phyloP scores from a whole-genome alignment of 2,329 filamentous ascomycete genomes.

The Dothistroma pini region DNA sequence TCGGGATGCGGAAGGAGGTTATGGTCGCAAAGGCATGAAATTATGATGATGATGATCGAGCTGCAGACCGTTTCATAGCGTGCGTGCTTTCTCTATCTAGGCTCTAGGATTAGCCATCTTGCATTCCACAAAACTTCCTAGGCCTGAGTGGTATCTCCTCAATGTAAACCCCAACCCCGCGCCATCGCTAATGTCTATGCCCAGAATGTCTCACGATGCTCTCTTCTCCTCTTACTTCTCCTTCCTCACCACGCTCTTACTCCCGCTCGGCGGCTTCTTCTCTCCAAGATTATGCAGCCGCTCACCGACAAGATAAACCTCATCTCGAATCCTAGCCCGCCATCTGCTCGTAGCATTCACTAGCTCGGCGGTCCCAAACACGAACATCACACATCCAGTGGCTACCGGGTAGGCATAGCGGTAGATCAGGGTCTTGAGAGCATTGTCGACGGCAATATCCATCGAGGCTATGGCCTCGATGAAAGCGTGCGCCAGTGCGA shows the following conservation, averaged over 20 bases:
- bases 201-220: background rate
- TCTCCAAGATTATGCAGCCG: constrained; percentile 90
- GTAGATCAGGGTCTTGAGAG: constrained; percentile 45
- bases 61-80: background rate
- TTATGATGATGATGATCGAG: no score
- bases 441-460: constrained; percentile 5
- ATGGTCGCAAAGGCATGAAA: no score
- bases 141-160: background rate
- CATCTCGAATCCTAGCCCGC: constrained; percentile 80
- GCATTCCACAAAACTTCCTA: background rate
- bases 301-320: constrained; percentile 95
- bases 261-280: constrained; percentile 36
- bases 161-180: background rate
- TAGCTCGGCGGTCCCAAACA: constrained; percentile 32
- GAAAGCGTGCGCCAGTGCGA: constrained; percentile 53
- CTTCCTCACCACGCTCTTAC: constrained; percentile 32
- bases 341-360: constrained; percentile 65
- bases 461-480: constrained; percentile 33
- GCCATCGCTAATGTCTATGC: background rate
- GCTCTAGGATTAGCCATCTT: background rate
- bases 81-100: background rate
- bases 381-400: constrained; percentile 11
- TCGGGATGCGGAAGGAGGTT: no score
- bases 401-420: constrained; percentile 69
- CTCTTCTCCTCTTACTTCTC: constrained; percentile 16